phyloP scores from a whole-genome alignment of 257 asterid species.

The Verbascum thapsus region DNA sequence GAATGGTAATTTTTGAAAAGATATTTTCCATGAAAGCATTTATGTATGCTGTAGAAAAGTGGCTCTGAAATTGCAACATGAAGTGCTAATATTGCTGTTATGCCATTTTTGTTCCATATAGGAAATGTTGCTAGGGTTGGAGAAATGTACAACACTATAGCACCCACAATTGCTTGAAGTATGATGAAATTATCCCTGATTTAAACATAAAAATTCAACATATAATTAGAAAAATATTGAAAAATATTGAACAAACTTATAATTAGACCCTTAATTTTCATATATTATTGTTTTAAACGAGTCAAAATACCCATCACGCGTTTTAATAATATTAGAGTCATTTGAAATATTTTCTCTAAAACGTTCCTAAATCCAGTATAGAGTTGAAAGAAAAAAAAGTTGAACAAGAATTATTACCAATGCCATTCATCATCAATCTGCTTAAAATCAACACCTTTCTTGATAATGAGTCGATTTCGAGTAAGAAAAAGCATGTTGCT shows the following conservation, averaged over 20 bases:
- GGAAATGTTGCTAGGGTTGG: conserved; percentile 46
- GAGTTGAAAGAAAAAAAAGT: not conserved
- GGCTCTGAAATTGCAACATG: conserved; percentile 78
- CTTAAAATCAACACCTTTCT: conserved; percentile 67
- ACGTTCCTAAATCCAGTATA: not conserved
- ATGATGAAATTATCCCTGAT: conserved; percentile 79
- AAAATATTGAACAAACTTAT: too few relatives aligned
- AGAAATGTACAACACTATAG: conserved; percentile 42
- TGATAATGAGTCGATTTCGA: conserved; percentile 64
- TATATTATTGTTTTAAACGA: too few relatives aligned
- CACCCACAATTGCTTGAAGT: conserved; percentile 68
- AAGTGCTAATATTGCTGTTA: conserved; percentile 45
- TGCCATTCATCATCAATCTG: conserved; percentile 92
- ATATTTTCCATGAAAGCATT: conserved; percentile 60
- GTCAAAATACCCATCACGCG: too few relatives aligned
- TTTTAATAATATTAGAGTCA: too few relatives aligned
- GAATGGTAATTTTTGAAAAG: conserved; percentile 68
- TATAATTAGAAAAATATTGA: not conserved
- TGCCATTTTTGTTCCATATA: conserved; percentile 58
- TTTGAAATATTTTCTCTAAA: too few relatives aligned
- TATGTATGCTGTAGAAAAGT: conserved; percentile 67
- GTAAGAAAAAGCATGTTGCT: conserved; percentile 71
- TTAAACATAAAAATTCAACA: not conserved
- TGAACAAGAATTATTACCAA: conserved; percentile 47
- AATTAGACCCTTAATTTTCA: too few relatives aligned